Percentiles rank a stretch among this genome's conserved stretches.
Evolutionary conservation across 495 filamentous ascomycete genomes (phyloP).

Genomic region (Neurospora discreta): DNA sequence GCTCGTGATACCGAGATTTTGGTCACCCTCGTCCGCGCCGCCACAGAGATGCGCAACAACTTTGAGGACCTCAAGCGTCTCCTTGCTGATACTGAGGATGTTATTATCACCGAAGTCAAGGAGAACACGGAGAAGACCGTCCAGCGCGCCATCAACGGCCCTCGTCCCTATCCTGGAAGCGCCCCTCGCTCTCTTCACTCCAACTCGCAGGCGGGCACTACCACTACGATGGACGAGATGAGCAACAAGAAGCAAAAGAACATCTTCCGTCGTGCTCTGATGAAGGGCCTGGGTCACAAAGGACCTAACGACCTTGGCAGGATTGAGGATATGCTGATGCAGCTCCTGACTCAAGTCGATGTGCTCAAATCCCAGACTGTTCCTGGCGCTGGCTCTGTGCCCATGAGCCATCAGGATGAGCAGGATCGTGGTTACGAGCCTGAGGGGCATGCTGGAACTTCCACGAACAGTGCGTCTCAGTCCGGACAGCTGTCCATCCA

Average conservation of each 20-base stretch:
- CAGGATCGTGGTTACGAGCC: conserved; percentile 65
- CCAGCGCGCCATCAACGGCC: conserved; percentile 72
- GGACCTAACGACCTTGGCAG: conserved; percentile 77
- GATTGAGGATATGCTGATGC: conserved; percentile 92
- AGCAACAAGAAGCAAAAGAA: conserved; percentile 69
- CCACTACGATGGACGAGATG: conserved; percentile 46
- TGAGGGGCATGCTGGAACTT: conserved; percentile 68
- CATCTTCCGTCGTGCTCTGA: conserved; percentile 78
- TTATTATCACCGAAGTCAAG: conserved; percentile 72
- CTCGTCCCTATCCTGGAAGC: conserved; percentile 68
- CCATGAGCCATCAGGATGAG: conserved; percentile 26
- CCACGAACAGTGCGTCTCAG: conserved; percentile 57
- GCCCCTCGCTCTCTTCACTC: conserved; percentile 44
- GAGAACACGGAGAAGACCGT: conserved; percentile 76
- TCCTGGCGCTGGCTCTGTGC: conserved; percentile 16
- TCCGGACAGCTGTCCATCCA: conserved; percentile 67
- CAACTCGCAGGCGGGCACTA: conserved; percentile 49
- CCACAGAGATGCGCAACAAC: conserved; percentile 93
- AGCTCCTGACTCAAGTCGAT: conserved; percentile 84
- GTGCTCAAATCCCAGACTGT: conserved; percentile 58
- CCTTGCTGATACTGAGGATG: conserved; percentile 73
- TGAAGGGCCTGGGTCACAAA: conserved; percentile 71
- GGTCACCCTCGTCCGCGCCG: conserved; percentile 83
- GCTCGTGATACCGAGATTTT: conserved; percentile 95
- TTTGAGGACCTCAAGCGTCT: conserved; percentile 95